Evolutionary conservation across 163 green algal genomes (phyloP).

Genomic region (Chloromonas sp.): DNA sequence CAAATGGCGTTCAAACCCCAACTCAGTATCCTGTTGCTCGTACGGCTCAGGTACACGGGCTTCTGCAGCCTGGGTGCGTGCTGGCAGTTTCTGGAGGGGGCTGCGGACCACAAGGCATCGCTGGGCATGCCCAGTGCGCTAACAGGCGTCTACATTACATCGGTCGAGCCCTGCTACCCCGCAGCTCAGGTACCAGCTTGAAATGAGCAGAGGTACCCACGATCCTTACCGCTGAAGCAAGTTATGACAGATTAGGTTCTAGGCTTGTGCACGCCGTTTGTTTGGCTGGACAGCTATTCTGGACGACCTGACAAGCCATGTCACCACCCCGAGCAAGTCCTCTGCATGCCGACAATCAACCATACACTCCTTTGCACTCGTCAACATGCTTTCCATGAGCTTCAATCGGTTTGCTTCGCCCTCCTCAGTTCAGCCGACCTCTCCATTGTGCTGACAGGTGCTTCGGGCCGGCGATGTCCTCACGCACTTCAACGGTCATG

Average conservation of each 20-base stretch:
- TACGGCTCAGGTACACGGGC: slow-evolving; percentile 14
- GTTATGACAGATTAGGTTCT: too few species aligned
- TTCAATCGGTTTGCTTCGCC: too few species aligned
- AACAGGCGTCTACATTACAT: slow-evolving; percentile 43
- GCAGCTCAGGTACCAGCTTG: slow-evolving; percentile 11
- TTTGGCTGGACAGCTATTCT: too few species aligned
- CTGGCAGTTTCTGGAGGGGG: slow-evolving; percentile 45
- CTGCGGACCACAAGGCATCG: slow-evolving; percentile 23
- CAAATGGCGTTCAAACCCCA: neutral
- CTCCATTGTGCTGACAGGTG: slow-evolving; percentile 1
- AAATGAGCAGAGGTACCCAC: too few species aligned
- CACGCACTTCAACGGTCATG: slow-evolving; percentile 39
- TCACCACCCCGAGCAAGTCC: neutral
- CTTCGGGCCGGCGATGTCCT: slow-evolving; percentile 45
- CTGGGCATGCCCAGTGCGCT: slow-evolving; percentile 31
- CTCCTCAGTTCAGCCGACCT: too few species aligned
- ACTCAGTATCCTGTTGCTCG: neutral
- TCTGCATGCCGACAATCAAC: too few species aligned
- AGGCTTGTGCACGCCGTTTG: too few species aligned
- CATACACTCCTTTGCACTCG: too few species aligned
- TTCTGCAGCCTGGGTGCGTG: slow-evolving; percentile 43
- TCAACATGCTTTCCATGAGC: too few species aligned
- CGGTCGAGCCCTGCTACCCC: slow-evolving; percentile 34
- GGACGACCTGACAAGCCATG: too few species aligned
- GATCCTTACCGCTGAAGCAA: too few species aligned